phyloP scores from a whole-genome alignment of 169 alveolate species.

The Plasmodium ovale region DNA sequence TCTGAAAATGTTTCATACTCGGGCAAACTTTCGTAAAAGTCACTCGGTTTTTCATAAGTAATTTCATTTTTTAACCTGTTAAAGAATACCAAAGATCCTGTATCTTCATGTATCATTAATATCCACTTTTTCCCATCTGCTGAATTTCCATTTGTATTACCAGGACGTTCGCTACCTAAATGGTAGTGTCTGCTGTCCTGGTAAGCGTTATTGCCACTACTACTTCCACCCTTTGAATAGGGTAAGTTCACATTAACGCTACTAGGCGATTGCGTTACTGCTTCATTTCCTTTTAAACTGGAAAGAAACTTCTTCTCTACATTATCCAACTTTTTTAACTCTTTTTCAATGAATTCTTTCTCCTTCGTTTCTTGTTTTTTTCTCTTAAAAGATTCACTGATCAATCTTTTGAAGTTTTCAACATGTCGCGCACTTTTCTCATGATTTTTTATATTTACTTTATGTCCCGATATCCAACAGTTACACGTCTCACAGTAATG shows the following conservation, averaged over 20 bases:
- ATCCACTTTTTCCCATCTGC: constrained; percentile 6
- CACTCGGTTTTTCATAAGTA: constrained; percentile 30
- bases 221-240: neutral
- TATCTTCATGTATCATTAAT: constrained; percentile 66
- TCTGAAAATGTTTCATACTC: constrained; percentile 50
- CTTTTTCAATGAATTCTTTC: constrained; percentile 58
- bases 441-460: constrained; percentile 69
- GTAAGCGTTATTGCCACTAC: neutral
- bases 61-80: constrained; percentile 38
- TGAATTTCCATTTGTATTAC: neutral
- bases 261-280: neutral
- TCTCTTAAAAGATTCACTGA: constrained; percentile 66
- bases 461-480: constrained; percentile 75
- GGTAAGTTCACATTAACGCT: neutral
- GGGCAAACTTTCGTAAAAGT: constrained; percentile 25
- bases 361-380: constrained; percentile 72
- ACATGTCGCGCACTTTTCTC: constrained; percentile 67
- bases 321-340: constrained; percentile 59
- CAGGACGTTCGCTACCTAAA: neutral
- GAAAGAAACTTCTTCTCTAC: constrained; percentile 48
- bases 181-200: neutral
- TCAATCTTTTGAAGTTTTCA: constrained; percentile 42
- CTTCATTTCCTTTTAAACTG: constrained; percentile 27
- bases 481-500: constrained; percentile 76
- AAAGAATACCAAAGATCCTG: constrained; percentile 41